Conservation (phyloP, 306 rosid genomes). For the Prunus padus region DNA sequence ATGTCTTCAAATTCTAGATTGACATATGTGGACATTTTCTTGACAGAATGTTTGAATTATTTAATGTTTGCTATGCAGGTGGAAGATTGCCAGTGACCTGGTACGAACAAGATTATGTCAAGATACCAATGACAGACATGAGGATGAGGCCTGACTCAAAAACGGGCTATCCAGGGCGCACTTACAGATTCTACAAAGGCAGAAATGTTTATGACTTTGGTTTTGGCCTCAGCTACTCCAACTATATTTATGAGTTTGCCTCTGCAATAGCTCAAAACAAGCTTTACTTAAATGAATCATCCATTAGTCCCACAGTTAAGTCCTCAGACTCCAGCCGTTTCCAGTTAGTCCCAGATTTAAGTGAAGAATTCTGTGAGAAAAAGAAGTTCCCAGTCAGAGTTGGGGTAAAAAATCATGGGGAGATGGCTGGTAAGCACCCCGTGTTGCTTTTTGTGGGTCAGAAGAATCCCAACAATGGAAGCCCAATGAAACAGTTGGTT, state of each 20-base stretch:
- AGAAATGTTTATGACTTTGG: conserved; percentile 75
- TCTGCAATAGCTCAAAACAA: conserved; percentile 38
- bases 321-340: conserved; percentile 44
- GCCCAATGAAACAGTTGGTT: conserved; percentile 63
- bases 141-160: conserved; percentile 75
- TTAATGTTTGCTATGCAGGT: conserved; percentile 47
- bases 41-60: neutral
- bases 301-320: conserved; percentile 33
- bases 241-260: conserved; percentile 50
- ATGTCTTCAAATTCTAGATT: neutral
- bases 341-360: conserved; percentile 59
- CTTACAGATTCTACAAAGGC: conserved; percentile 81
- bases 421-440: conserved; percentile 74
- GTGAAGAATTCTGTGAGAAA: conserved; percentile 49
- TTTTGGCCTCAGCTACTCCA: conserved; percentile 87
- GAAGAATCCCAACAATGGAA: conserved; percentile 36
- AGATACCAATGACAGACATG: conserved; percentile 94
- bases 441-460: conserved; percentile 58
- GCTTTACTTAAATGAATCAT: conserved; percentile 58
- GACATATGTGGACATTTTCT: neutral
- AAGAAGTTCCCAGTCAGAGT: conserved; percentile 46
- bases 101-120: conserved; percentile 67
- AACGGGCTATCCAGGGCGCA: conserved; percentile 75
- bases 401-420: conserved; percentile 59
- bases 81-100: conserved; percentile 92